A percentile compares a stretch with the other conserved stretches of the same genome.
These are phyloP conservation scores for Endotrypanum monterogeii DNA, from an alignment of 208 protist species.

Conservation along the genomic window DNA sequence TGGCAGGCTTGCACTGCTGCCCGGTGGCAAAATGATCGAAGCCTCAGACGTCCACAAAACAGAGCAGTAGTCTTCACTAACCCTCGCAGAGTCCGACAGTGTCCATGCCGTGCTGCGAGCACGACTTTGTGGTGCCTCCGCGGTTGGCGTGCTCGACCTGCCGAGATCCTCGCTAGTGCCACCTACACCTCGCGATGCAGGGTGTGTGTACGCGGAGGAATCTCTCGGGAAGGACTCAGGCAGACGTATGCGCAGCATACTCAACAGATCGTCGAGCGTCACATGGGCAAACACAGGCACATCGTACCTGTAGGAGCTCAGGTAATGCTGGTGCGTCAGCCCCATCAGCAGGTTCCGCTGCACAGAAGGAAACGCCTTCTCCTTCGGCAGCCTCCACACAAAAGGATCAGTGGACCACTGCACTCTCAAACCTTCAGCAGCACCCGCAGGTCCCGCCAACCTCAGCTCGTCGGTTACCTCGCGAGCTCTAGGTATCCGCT, in stretches of 20 bases:
- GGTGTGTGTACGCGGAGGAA: neutral
- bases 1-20: neutral
- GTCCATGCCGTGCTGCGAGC: neutral
- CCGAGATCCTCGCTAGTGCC: neutral
- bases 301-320: neutral
- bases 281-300: conserved; percentile 3
- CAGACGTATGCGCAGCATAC: neutral
- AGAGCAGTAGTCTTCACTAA: neutral
- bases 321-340: conserved; percentile 5
- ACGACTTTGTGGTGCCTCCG: neutral
- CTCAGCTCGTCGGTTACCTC: too few species aligned
- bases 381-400: neutral
- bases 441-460: neutral
- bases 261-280: conserved; percentile 3
- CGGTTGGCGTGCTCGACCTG: neutral
- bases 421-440: too few species aligned
- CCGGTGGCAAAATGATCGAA: neutral
- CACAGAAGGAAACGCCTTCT: neutral
- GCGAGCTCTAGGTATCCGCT: too few species aligned
- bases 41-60: neutral
- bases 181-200: neutral
- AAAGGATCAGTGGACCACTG: too few species aligned
- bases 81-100: conserved; percentile 1
- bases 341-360: neutral
- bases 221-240: neutral